Conservation (phyloP, 2,329 filamentous ascomycete species). For the Cercospora canescens region DNA sequence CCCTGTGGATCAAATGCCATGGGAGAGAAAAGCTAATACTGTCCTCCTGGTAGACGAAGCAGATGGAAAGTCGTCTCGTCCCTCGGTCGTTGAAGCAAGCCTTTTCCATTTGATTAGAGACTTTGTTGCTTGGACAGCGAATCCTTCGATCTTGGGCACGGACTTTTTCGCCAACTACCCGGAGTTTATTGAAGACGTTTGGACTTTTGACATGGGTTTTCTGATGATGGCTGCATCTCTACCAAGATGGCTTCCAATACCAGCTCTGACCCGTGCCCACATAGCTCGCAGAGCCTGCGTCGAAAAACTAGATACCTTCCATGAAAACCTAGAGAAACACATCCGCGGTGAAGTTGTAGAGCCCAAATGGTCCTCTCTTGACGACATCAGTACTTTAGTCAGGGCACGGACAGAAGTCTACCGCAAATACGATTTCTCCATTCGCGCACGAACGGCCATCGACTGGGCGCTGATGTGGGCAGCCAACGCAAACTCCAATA, state of each 20-base stretch:
- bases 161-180: slow-evolving; percentile 55
- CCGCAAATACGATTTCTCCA: slow-evolving; percentile 32
- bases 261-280: slow-evolving; percentile 51
- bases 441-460: slow-evolving; percentile 34
- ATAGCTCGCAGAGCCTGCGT: slow-evolving; percentile 36
- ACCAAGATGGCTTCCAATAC: slow-evolving; percentile 57
- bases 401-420: slow-evolving; percentile 35
- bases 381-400: slow-evolving; percentile 38
- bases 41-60: slow-evolving; percentile 30
- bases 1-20: slow-evolving; percentile 61
- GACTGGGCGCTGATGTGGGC: slow-evolving; percentile 58
- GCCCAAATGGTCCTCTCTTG: slow-evolving; percentile 36
- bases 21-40: slow-evolving; percentile 58
- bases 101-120: slow-evolving; percentile 56
- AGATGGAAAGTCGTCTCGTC: slow-evolving; percentile 40
- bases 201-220: slow-evolving; percentile 56
- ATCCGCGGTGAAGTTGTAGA: slow-evolving; percentile 33
- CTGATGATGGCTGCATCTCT: slow-evolving; percentile 56
- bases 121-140: slow-evolving; percentile 55
- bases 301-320: slow-evolving; percentile 28
- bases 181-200: slow-evolving; percentile 56
- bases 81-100: slow-evolving; percentile 52
- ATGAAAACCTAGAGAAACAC: slow-evolving; percentile 35
- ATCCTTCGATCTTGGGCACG: slow-evolving; percentile 54
- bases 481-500: slow-evolving; percentile 54